phyloP scores from a whole-genome alignment of 2,329 filamentous ascomycete species.

The Stagonosporopsis rhizophila region DNA sequence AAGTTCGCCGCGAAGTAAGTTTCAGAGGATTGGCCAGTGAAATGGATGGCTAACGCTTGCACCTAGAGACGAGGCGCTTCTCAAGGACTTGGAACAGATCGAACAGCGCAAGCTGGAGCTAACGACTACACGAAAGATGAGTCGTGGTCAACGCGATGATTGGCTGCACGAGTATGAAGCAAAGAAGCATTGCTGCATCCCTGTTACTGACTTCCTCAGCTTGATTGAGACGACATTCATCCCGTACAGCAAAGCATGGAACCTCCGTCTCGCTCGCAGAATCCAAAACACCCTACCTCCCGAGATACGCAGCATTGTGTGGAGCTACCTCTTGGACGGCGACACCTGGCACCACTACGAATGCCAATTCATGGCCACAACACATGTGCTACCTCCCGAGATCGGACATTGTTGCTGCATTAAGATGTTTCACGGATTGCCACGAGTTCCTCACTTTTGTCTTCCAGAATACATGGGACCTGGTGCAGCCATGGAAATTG shows the following conservation, averaged over 20 bases:
- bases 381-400: not conserved
- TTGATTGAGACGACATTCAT: not conserved
- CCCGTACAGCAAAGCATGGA: constrained; percentile 3
- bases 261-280: not conserved
- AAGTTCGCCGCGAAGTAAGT: not conserved
- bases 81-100: not conserved
- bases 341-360: not conserved
- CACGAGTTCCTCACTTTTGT: not conserved
- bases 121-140: not conserved
- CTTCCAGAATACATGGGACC: not conserved
- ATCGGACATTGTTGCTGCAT: constrained; percentile 1
- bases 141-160: not conserved
- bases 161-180: not conserved
- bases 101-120: not conserved
- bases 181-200: too few species aligned
- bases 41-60: too few species aligned
- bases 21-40: too few species aligned
- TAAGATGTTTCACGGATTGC: not conserved
- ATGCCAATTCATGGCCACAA: not conserved
- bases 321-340: not conserved
- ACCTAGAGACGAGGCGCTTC: not conserved
- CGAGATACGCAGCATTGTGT: constrained; percentile 1
- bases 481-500: not conserved
- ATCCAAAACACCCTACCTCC: not conserved
- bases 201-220: not conserved